Conservation (phyloP, 805 yeast genomes). For the Metschnikowia vanudenii region DNA sequence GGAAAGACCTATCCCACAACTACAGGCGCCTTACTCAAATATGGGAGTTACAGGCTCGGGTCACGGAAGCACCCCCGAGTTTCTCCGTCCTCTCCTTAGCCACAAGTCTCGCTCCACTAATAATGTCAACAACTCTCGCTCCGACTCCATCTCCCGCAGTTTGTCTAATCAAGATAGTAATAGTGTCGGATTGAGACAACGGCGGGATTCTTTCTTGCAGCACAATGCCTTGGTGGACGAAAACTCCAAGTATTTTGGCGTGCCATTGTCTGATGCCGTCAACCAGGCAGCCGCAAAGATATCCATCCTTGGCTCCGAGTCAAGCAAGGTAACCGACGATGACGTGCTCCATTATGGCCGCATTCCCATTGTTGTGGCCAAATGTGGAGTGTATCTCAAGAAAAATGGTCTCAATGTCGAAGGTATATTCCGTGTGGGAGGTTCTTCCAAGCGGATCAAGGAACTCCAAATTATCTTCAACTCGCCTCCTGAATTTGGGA, state of each 20-base stretch:
- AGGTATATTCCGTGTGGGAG: conserved; percentile 92
- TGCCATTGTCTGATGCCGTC: conserved; percentile 68
- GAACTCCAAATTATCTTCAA: conserved; percentile 83
- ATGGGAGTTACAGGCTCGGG: background rate
- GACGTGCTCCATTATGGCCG: conserved; percentile 77
- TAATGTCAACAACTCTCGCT: conserved; percentile 39
- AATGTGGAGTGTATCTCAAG: conserved; percentile 86
- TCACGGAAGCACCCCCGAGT: conserved; percentile 19
- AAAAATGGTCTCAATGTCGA: conserved; percentile 74
- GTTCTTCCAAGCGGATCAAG: conserved; percentile 83
- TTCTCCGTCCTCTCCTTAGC: conserved; percentile 47
- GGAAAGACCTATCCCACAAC: conserved; percentile 9
- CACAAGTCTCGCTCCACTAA: conserved; percentile 53
- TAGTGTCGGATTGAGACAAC: conserved; percentile 36
- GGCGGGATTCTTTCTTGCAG: conserved; percentile 50
- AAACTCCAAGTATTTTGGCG: conserved; percentile 71
- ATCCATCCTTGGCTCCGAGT: conserved; percentile 53
- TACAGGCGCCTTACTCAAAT: background rate
- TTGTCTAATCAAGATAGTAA: conserved; percentile 16
- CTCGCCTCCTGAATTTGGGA: conserved; percentile 86
- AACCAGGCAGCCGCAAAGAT: conserved; percentile 75
- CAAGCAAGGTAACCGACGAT: conserved; percentile 35
- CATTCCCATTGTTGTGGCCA: conserved; percentile 92
- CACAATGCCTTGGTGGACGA: conserved; percentile 44
- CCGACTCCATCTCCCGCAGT: conserved; percentile 33